phyloP scores from a whole-genome alignment of 2,329 filamentous ascomycete species.

The Grosmannia serpens region DNA sequence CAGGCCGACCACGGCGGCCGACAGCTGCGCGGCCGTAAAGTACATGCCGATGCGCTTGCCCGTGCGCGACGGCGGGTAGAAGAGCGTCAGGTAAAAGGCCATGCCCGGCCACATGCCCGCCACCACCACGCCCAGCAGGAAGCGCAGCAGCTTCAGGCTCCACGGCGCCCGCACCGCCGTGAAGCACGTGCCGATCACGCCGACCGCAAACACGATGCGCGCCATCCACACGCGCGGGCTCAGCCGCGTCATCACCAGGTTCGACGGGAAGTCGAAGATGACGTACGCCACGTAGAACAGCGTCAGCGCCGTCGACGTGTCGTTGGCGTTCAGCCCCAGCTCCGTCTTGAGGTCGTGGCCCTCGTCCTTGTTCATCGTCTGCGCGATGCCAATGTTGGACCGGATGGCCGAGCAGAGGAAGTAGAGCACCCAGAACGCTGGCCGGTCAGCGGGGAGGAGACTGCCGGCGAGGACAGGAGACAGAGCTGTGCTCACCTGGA shows the following conservation, averaged over 20 bases:
- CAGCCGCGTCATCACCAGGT: conserved; percentile 75
- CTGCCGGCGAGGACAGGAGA: not conserved
- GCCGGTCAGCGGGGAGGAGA: not conserved
- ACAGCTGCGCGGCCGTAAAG: conserved; percentile 80
- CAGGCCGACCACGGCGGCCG: conserved; percentile 76
- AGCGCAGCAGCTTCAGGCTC: conserved; percentile 79
- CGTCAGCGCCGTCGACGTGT: conserved; percentile 74
- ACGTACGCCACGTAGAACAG: conserved; percentile 92
- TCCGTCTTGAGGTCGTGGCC: conserved; percentile 66
- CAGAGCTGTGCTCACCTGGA: conserved; percentile 29
- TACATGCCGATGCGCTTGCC: conserved; percentile 80
- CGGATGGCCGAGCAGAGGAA: conserved; percentile 87
- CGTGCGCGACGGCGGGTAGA: conserved; percentile 78
- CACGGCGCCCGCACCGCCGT: conserved; percentile 70
- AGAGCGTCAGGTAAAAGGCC: conserved; percentile 84
- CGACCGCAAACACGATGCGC: conserved; percentile 78
- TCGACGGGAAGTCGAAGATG: conserved; percentile 78
- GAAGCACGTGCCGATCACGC: conserved; percentile 73
- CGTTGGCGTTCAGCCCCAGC: conserved; percentile 57
- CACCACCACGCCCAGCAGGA: conserved; percentile 76
- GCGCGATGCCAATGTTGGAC: conserved; percentile 84
- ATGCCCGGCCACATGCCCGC: conserved; percentile 94
- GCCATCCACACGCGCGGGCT: conserved; percentile 88
- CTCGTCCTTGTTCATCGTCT: conserved; percentile 71
- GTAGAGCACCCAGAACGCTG: conserved; percentile 80